A percentile compares a stretch with the other conserved stretches of the same genome.
Conservation (phyloP, 1,139 yeast species). For the Debaryomyces singareniensis region DNA sequence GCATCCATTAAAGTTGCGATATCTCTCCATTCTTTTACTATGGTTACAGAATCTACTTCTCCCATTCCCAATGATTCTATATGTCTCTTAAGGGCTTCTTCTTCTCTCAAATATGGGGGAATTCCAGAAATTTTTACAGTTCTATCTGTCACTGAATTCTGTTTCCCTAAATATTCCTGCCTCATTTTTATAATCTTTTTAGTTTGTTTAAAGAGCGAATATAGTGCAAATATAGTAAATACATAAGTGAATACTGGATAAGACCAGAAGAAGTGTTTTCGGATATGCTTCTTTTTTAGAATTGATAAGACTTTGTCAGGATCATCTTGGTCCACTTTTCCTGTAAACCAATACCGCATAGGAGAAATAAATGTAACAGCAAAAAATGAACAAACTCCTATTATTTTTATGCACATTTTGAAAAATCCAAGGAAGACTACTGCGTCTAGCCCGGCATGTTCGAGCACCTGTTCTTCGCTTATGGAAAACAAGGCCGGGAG, state of each 20-base stretch:
- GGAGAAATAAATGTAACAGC: constrained; percentile 71
- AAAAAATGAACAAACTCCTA: constrained; percentile 51
- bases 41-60: constrained; percentile 64
- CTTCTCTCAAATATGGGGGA: constrained; percentile 73
- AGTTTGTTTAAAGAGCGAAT: constrained; percentile 31
- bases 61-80: constrained; percentile 78
- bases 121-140: constrained; percentile 43
- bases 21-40: constrained; percentile 81
- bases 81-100: constrained; percentile 59
- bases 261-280: constrained; percentile 26
- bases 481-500: constrained; percentile 57
- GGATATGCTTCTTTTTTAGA: constrained; percentile 9
- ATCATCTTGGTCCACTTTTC: constrained; percentile 50
- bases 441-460: constrained; percentile 91
- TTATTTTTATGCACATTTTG: constrained; percentile 63
- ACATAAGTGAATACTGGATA: constrained; percentile 38
- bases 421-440: constrained; percentile 80
- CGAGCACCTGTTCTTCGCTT: constrained; percentile 70
- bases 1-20: constrained; percentile 59
- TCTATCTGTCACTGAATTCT: constrained; percentile 40
- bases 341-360: constrained; percentile 63
- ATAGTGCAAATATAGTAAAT: constrained; percentile 30
- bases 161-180: constrained; percentile 37
- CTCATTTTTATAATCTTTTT: constrained; percentile 32
- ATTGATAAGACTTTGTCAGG: constrained; percentile 38